These are phyloP conservation scores for Pseudocercospora crystallina DNA, from an alignment of 2,329 filamentous ascomycete genomes.

Conservation along the genomic window DNA sequence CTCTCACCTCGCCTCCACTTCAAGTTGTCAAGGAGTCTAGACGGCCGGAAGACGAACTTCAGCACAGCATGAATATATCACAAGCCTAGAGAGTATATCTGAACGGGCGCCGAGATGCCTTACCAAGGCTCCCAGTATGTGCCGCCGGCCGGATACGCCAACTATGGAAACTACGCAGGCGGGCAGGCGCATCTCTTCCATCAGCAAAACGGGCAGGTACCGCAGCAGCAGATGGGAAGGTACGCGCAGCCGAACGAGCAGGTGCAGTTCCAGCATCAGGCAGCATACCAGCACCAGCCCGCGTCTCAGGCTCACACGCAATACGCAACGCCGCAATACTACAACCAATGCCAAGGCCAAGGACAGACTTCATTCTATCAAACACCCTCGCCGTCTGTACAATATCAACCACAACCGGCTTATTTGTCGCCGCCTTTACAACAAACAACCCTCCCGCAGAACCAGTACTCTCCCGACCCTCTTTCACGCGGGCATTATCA, in stretches of 20 bases:
- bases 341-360: constrained; percentile 17
- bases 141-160: constrained; percentile 10
- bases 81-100: no score
- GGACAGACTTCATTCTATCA: constrained; percentile 18
- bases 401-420: constrained; percentile 20
- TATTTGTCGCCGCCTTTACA: constrained; percentile 19
- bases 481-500: constrained; percentile 16
- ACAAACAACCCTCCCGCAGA: constrained; percentile 8
- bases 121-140: constrained; percentile 18
- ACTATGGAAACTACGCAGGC: constrained; percentile 1
- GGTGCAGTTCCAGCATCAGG: constrained; percentile 1
- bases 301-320: constrained; percentile 8
- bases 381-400: constrained; percentile 11
- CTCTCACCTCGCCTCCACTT: constrained; percentile 5
- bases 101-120: constrained; percentile 11
- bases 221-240: constrained; percentile 14
- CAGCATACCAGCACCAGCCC: constrained; percentile 5
- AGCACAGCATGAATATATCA: no score
- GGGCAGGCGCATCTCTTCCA: constrained; percentile 10
- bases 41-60: no score
- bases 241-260: constrained; percentile 1
- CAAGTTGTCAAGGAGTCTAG: background rate
- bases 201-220: constrained; percentile 2
- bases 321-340: constrained; percentile 19
- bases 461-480: constrained; percentile 22